Percentiles rank a stretch among this genome's conserved stretches.
phyloP scores from a whole-genome alignment of 768 basidiomycete species.

The Lactarius psammicola region DNA sequence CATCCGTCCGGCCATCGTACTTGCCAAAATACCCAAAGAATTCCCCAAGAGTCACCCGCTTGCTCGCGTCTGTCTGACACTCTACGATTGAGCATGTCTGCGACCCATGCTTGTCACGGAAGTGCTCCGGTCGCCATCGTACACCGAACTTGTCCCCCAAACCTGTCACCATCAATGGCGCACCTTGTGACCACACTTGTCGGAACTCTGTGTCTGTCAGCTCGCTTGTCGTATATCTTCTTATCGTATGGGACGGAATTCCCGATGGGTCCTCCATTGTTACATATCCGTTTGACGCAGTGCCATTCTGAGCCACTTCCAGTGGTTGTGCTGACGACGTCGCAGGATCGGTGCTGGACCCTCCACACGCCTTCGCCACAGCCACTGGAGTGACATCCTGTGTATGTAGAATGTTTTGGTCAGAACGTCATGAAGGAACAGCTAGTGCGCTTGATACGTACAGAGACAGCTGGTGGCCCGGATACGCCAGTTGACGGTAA shows the following conservation, averaged over 20 bases:
- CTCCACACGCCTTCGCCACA: slow-evolving; percentile 8
- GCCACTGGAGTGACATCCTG: not conserved
- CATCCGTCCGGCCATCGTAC: slow-evolving; percentile 53
- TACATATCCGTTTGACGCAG: not conserved
- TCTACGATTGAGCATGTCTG: slow-evolving; percentile 73
- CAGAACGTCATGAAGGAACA: not conserved
- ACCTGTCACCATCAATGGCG: slow-evolving; percentile 75
- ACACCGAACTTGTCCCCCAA: slow-evolving; percentile 60
- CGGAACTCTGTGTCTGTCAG: slow-evolving; percentile 63
- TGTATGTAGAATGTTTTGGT: not conserved
- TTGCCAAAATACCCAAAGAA: slow-evolving; percentile 82
- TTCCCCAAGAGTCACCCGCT: slow-evolving; percentile 61
- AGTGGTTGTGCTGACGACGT: not conserved
- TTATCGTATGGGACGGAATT: slow-evolving; percentile 41
- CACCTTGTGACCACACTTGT: slow-evolving; percentile 66
- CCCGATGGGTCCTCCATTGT: slow-evolving; percentile 16
- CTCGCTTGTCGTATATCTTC: slow-evolving; percentile 45
- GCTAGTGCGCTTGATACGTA: not conserved
- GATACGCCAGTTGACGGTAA: not conserved
- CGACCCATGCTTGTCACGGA: slow-evolving; percentile 63
- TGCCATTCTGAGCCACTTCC: not conserved
- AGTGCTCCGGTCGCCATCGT: slow-evolving; percentile 81
- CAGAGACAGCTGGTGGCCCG: not conserved
- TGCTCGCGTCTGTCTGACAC: slow-evolving; percentile 71
- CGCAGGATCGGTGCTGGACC: not conserved